Base-by-base conservation (phyloP, 129 eudicot species). In the Cynara cardunculus region DNA sequence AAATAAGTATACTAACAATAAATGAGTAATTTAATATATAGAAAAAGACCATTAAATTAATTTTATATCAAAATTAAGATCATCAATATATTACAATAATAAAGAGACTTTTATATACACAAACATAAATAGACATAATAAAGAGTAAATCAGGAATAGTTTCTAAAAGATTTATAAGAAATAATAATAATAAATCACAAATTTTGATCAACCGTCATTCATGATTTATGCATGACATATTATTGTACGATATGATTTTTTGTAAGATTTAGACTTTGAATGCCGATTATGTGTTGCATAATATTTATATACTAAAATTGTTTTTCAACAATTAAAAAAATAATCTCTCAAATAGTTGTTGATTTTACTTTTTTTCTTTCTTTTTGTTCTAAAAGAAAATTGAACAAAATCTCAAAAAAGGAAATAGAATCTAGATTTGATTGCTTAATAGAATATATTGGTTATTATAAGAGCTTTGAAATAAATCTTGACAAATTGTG, bases 391-490 rank as follows among this genome's bases (percentile, higher is more conserved):
- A 39, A n/a, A 44, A 41, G 2, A 8, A 75, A 4, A 19, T 10
- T 61, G 25, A 79, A 26, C 75, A 78, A 27, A 26, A 39, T n/a
- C 68, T 22, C 4, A 78, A 79, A 72, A 62, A 53, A 53, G 24
- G 64, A 13, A n/a, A 69, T 11, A 41, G 13, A 62, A 69, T 49
- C 75, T 25, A 70, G 56, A 79, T 79, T 78, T 78, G 76, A 28
- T 49, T 69, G 74, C 75, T 74, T 78, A 79, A 69, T 69, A 69
- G 46, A 71, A 69, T 27, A 78, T 27, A 74, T 56, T 24, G 5
- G 30, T 31, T 71, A 6, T 34, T 35, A 37, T 46, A 3, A 78
- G 19, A 77, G 35, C 21, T 25, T 67, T 24, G 3, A 41, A 41
- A 25, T 0, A 16, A 46, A 26, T 4, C 16, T 9, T 35, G 59